These are phyloP conservation scores for Rugosomyces carneus DNA, from an alignment of 1,284 basidiomycete genomes.

Conservation along the genomic window DNA sequence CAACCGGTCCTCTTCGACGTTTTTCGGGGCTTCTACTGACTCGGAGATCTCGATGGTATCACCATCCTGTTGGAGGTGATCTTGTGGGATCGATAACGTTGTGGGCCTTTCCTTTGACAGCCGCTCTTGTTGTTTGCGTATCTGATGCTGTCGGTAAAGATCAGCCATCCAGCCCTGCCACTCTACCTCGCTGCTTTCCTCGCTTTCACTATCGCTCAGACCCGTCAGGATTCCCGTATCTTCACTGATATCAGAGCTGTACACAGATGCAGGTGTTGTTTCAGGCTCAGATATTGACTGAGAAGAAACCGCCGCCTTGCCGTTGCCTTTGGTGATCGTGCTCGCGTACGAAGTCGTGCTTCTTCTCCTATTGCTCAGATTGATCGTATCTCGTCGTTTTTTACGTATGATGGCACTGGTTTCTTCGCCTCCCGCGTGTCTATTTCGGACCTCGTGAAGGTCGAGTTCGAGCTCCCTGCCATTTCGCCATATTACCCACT, in stretches of 20 bases:
- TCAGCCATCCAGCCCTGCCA: constrained; percentile 56
- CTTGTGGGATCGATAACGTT: constrained; percentile 3
- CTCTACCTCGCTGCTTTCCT: constrained; percentile 45
- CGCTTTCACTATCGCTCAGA: constrained; percentile 31
- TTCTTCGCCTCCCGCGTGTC: constrained; percentile 3
- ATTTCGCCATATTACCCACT: constrained; percentile 33
- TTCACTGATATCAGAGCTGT: constrained; percentile 20
- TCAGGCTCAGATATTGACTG: neutral
- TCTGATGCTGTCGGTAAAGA: constrained; percentile 34
- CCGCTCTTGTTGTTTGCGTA: neutral
- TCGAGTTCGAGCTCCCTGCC: constrained; percentile 14
- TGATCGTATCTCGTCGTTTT: constrained; percentile 8
- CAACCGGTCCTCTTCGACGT: constrained; percentile 17
- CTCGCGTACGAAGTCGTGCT: constrained; percentile 13
- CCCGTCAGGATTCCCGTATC: constrained; percentile 21
- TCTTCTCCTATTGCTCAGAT: constrained; percentile 12
- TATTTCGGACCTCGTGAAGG: constrained; percentile 9
- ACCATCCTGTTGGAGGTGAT: neutral
- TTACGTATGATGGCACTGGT: constrained; percentile 7
- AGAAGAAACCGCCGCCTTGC: neutral
- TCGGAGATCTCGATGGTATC: constrained; percentile 4
- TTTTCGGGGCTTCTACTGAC: constrained; percentile 10
- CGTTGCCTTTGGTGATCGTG: constrained; percentile 6
- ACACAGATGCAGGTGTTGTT: neutral
- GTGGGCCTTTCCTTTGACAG: constrained; percentile 7